Evolutionary conservation across 768 basidiomycete genomes (phyloP).

Genomic region (Psilocybe cyanescens): DNA sequence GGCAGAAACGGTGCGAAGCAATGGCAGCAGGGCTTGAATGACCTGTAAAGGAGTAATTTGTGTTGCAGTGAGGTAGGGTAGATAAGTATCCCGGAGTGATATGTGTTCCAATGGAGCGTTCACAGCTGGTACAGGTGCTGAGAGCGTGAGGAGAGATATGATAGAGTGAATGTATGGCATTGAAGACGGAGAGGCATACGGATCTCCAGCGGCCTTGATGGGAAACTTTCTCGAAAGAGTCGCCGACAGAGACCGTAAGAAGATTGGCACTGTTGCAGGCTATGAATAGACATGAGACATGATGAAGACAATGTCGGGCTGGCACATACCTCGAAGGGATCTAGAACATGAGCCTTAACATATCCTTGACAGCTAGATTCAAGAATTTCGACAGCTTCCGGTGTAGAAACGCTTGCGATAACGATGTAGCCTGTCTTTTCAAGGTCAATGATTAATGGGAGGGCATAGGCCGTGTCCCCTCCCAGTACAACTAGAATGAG

Average conservation of each 20-base stretch:
- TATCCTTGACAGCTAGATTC: constrained; percentile 75
- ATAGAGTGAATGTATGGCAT: constrained; percentile 78
- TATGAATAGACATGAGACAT: constrained; percentile 29
- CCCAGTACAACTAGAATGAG: constrained; percentile 70
- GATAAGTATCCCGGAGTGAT: constrained; percentile 62
- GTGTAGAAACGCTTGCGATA: constrained; percentile 74
- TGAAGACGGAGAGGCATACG: constrained; percentile 66
- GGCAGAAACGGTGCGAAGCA: constrained; percentile 70
- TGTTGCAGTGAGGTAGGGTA: constrained; percentile 73
- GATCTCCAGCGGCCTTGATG: constrained; percentile 78
- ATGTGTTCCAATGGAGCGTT: constrained; percentile 74
- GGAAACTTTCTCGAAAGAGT: constrained; percentile 85
- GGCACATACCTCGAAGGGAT: constrained; percentile 67
- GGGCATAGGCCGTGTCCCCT: constrained; percentile 72
- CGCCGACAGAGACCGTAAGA: constrained; percentile 81
- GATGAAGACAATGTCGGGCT: constrained; percentile 14
- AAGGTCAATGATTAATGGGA: constrained; percentile 74
- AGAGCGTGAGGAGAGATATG: constrained; percentile 73
- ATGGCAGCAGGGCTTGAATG: constrained; percentile 76
- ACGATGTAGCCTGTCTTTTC: constrained; percentile 85
- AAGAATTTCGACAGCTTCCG: constrained; percentile 64
- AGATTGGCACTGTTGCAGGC: constrained; percentile 74
- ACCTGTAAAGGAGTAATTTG: constrained; percentile 80
- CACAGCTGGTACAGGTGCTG: constrained; percentile 38
- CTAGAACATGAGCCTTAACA: constrained; percentile 80